phyloP scores from a whole-genome alignment of 495 filamentous ascomycete species.

The Hyaloscypha bicolor region DNA sequence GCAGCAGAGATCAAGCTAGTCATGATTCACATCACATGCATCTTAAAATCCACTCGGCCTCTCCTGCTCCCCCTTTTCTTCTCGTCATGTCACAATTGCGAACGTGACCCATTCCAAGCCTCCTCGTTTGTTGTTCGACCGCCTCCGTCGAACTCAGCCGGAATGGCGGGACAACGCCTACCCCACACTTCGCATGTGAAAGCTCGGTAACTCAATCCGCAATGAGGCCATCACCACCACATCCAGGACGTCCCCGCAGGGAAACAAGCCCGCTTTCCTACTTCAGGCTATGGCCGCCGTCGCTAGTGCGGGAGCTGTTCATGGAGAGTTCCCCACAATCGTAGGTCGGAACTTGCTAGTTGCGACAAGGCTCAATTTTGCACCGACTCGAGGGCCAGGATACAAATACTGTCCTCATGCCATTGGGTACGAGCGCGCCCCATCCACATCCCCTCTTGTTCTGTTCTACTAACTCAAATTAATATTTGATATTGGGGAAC shows the following conservation, averaged over 20 bases:
- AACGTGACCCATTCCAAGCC: background rate
- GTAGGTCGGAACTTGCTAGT: slow-evolving; percentile 21
- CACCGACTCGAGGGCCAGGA: slow-evolving; percentile 17
- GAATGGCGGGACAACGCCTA: background rate
- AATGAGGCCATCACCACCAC: background rate
- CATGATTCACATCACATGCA: background rate
- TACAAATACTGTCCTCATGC: slow-evolving; percentile 17
- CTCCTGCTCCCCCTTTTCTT: background rate
- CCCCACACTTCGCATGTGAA: slow-evolving; percentile 4
- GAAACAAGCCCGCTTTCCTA: background rate
- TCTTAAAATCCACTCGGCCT: background rate
- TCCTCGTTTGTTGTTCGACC: background rate
- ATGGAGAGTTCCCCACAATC: background rate
- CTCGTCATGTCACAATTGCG: background rate
- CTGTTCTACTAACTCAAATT: background rate
- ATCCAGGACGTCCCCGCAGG: background rate
- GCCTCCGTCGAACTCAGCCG: background rate
- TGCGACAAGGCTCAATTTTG: slow-evolving; percentile 32
- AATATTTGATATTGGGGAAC: slow-evolving; percentile 38
- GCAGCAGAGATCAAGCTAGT: background rate
- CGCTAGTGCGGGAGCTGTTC: background rate
- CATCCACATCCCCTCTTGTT: background rate
- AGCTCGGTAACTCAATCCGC: slow-evolving; percentile 3
- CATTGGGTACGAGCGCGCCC: background rate
- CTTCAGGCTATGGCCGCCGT: background rate